Conservation (phyloP, 352 stramenopile species). For the Globisporangium canariense region DNA sequence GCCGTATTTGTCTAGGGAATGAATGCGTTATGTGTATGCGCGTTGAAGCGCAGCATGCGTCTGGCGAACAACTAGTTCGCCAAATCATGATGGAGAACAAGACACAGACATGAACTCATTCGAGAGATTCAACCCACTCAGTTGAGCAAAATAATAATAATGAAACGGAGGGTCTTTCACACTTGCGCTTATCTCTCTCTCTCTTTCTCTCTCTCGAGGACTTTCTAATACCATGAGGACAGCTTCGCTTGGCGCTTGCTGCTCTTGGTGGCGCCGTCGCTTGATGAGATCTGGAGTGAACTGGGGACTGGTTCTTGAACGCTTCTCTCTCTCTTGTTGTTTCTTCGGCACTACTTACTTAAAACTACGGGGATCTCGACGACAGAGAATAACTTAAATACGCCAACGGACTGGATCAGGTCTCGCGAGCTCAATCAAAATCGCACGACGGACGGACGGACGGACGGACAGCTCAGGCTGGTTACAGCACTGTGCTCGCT, state of each 20-base stretch:
- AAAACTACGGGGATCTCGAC: constrained; percentile 12
- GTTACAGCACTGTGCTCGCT: not conserved
- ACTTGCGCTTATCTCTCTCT: constrained; percentile 2
- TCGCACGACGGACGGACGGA: not conserved
- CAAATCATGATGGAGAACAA: no score
- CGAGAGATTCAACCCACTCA: no score
- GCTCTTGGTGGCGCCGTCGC: not conserved
- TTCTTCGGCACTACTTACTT: constrained; percentile 8
- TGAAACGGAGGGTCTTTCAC: not conserved
- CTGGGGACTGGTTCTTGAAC: not conserved
- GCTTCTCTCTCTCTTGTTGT: constrained; percentile 1
- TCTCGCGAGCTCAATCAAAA: constrained; percentile 11
- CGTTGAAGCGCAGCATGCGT: no score
- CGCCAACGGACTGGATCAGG: constrained; percentile 6
- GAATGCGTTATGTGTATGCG: no score
- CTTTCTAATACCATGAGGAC: not conserved
- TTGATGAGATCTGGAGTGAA: not conserved
- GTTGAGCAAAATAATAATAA: not conserved
- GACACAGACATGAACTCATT: no score
- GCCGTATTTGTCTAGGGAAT: no score
- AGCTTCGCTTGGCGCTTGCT: no score
- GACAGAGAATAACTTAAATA: constrained; percentile 17
- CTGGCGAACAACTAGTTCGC: no score
- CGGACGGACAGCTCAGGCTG: not conserved
- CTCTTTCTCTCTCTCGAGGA: constrained; percentile 1